phyloP scores from a whole-genome alignment of 306 rosid species.

The Senna siamea region DNA sequence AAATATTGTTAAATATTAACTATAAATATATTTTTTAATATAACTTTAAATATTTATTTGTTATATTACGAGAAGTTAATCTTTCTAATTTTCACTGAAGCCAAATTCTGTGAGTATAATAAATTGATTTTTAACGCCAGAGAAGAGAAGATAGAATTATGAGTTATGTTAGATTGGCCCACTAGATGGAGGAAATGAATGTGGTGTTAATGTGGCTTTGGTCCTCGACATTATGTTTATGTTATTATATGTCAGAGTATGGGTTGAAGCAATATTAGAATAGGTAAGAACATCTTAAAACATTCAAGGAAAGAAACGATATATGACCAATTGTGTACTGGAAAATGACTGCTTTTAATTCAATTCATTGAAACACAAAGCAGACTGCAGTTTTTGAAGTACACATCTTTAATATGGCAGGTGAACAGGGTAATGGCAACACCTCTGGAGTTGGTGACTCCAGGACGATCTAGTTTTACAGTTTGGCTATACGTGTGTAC shows the following conservation, averaged over 20 bases:
- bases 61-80: no score
- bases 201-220: neutral
- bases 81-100: no score
- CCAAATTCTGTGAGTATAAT: no score
- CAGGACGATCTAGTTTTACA: neutral
- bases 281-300: neutral
- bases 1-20: no score
- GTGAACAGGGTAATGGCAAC: slow-evolving; percentile 32
- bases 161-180: neutral
- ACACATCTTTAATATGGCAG: slow-evolving; percentile 37
- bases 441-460: slow-evolving; percentile 30
- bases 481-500: neutral
- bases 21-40: no score
- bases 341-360: slow-evolving; percentile 18
- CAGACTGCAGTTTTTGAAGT: neutral
- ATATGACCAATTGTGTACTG: neutral
- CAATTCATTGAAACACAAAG: neutral
- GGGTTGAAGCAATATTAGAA: neutral
- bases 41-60: no score
- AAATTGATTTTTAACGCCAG: no score
- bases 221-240: neutral
- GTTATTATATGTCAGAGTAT: slow-evolving; percentile 1
- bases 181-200: neutral
- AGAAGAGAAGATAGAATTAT: no score
- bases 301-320: neutral